phyloP scores from a whole-genome alignment of 441 rosid species.

The Gossypium gossypioides region DNA sequence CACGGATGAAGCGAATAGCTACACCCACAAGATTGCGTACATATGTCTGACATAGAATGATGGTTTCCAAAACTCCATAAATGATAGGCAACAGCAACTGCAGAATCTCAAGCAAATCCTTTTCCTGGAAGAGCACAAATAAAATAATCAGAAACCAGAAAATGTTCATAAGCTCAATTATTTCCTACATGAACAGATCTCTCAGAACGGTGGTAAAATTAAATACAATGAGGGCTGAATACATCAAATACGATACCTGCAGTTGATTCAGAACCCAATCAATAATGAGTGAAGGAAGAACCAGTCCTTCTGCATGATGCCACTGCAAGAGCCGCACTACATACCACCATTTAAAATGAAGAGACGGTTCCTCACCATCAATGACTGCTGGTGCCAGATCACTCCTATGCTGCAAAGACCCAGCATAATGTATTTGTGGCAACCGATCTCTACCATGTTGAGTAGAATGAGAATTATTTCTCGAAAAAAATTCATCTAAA shows the following conservation, averaged over 20 bases:
- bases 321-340: slow-evolving; percentile 85
- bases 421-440: slow-evolving; percentile 57
- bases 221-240: background rate
- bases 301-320: slow-evolving; percentile 87
- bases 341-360: slow-evolving; percentile 91
- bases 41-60: slow-evolving; percentile 78
- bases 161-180: slow-evolving; percentile 8
- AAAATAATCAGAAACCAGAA: slow-evolving; percentile 21
- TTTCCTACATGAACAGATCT: background rate
- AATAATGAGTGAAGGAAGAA: slow-evolving; percentile 75
- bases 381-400: slow-evolving; percentile 39
- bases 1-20: slow-evolving; percentile 70
- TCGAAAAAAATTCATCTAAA: slow-evolving; percentile 67
- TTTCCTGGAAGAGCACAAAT: slow-evolving; percentile 55
- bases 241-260: slow-evolving; percentile 40
- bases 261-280: slow-evolving; percentile 93
- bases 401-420: slow-evolving; percentile 50
- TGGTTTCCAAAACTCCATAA: slow-evolving; percentile 78
- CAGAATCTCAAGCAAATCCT: slow-evolving; percentile 67
- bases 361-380: slow-evolving; percentile 77
- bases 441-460: slow-evolving; percentile 62
- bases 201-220: background rate
- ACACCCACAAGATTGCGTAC: slow-evolving; percentile 64
- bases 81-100: slow-evolving; percentile 85
- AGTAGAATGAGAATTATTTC: slow-evolving; percentile 49